These are phyloP conservation scores for Microbotryum silenes-acaulis DNA, from an alignment of 1,284 basidiomycete species.

Conservation along the genomic window DNA sequence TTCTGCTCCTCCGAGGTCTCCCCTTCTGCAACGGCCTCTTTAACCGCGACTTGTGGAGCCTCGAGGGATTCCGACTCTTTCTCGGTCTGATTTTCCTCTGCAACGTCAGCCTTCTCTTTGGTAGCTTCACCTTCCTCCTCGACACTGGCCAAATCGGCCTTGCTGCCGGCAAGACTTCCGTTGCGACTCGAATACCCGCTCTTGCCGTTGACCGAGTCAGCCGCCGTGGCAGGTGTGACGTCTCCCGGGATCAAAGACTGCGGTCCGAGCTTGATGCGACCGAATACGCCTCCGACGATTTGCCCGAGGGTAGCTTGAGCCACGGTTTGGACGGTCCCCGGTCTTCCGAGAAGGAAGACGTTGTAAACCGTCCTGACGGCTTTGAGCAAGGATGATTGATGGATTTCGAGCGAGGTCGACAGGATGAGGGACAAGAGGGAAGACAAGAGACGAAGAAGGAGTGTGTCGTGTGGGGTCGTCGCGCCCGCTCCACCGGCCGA, in stretches of 20 bases:
- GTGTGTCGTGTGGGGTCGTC: slow-evolving; percentile 50
- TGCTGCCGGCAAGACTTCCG: slow-evolving; percentile 8
- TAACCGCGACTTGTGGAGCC: too few relatives aligned
- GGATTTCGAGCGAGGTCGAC: slow-evolving; percentile 62
- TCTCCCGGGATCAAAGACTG: neutral
- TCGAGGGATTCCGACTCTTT: neutral
- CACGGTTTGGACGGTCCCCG: slow-evolving; percentile 87
- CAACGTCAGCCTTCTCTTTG: neutral
- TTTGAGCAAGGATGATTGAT: slow-evolving; percentile 87
- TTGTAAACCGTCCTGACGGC: slow-evolving; percentile 95
- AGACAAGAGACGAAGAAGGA: slow-evolving; percentile 82
- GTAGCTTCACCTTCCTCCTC: slow-evolving; percentile 12
- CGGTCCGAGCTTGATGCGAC: slow-evolving; percentile 46
- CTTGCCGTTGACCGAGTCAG: neutral
- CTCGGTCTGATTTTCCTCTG: slow-evolving; percentile 5
- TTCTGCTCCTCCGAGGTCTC: too few relatives aligned
- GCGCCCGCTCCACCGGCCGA: slow-evolving; percentile 12
- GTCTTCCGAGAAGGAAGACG: slow-evolving; percentile 80
- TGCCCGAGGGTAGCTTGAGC: slow-evolving; percentile 93
- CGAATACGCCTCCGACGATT: slow-evolving; percentile 93
- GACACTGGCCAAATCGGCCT: slow-evolving; percentile 23
- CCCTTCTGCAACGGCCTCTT: too few relatives aligned
- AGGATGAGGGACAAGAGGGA: slow-evolving; percentile 80
- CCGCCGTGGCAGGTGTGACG: too few relatives aligned
- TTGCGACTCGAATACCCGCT: slow-evolving; percentile 7